Percentiles rank a stretch among this genome's conserved stretches.
phyloP scores from a whole-genome alignment of 208 protist genomes.

The Acanthamoeba healyi region DNA sequence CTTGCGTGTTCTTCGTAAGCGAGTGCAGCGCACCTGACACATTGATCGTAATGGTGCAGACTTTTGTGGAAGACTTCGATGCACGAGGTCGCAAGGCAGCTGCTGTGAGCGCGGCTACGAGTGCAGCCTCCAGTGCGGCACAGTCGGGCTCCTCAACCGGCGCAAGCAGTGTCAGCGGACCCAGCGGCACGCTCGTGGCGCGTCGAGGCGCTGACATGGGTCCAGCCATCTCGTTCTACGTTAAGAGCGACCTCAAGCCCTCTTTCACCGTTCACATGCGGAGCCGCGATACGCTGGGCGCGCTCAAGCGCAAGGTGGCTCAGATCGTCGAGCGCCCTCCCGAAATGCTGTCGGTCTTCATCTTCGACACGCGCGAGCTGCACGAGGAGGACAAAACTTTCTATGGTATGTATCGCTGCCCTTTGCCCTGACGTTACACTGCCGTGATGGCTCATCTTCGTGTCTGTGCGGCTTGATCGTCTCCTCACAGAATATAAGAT shows the following conservation, averaged over 20 bases:
- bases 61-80: conserved; percentile 71
- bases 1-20: not conserved
- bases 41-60: no score
- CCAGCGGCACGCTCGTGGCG: not conserved
- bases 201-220: conserved; percentile 26
- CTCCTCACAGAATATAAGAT: conserved; percentile 37
- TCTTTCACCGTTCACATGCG: conserved; percentile 29
- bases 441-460: not conserved
- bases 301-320: conserved; percentile 65
- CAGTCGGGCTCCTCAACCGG: not conserved
- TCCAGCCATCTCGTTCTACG: not conserved
- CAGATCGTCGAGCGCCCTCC: conserved; percentile 19
- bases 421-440: no score
- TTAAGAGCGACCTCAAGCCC: conserved; percentile 72
- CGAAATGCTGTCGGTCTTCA: conserved; percentile 31
- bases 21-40: no score
- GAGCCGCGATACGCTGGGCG: conserved; percentile 49
- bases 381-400: conserved; percentile 63
- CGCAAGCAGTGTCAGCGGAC: not conserved
- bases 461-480: not conserved
- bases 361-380: conserved; percentile 50
- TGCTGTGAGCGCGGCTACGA: not conserved
- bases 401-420: conserved; percentile 58
- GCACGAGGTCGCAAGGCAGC: conserved; percentile 18
- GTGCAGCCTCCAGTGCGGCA: not conserved